Percentiles rank a stretch among this genome's conserved stretches.
These are phyloP conservation scores for Talaromyces funiculosus DNA, from an alignment of 2,329 filamentous ascomycete genomes.

Conservation along the genomic window DNA sequence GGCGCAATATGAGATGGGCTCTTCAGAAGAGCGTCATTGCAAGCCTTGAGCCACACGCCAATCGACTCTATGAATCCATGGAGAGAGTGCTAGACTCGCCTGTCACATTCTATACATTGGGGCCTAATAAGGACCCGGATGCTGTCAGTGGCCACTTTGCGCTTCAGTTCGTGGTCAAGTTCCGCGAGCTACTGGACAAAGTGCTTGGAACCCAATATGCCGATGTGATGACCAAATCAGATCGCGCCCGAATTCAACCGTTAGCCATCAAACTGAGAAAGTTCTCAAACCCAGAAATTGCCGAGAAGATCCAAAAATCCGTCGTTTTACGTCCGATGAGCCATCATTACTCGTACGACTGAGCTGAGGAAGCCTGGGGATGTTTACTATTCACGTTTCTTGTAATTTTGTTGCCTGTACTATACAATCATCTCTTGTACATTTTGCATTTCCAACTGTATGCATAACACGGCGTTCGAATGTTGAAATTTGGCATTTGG, in stretches of 20 bases:
- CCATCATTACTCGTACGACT: conserved; percentile 16
- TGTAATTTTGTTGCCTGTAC: not conserved
- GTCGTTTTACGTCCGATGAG: conserved; percentile 21
- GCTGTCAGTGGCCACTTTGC: conserved; percentile 22
- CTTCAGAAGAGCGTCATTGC: conserved; percentile 22
- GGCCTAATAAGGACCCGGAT: conserved; percentile 13
- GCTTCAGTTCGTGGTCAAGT: conserved; percentile 22
- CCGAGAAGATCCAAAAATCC: conserved; percentile 15
- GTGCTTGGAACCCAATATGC: conserved; percentile 24
- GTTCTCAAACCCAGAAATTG: conserved; percentile 24
- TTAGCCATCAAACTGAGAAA: conserved; percentile 25
- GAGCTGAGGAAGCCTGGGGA: not conserved
- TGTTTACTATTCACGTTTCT: not conserved
- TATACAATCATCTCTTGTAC: not conserved
- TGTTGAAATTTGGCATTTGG: not conserved
- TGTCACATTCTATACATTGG: conserved; percentile 1
- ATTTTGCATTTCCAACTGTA: not conserved
- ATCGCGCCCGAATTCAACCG: conserved; percentile 19
- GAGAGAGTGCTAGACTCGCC: conserved; percentile 14
- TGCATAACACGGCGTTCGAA: not conserved
- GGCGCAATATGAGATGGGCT: conserved; percentile 23
- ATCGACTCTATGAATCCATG: conserved; percentile 26
- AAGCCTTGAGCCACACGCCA: conserved; percentile 24
- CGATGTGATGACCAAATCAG: conserved; percentile 21
- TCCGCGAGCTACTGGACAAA: conserved; percentile 33